Evolutionary conservation across 192 early-diverging fungal genomes (phyloP), one percentile per base, ranked within the genome.

Genomic region (Coemansia sp.): DNA sequence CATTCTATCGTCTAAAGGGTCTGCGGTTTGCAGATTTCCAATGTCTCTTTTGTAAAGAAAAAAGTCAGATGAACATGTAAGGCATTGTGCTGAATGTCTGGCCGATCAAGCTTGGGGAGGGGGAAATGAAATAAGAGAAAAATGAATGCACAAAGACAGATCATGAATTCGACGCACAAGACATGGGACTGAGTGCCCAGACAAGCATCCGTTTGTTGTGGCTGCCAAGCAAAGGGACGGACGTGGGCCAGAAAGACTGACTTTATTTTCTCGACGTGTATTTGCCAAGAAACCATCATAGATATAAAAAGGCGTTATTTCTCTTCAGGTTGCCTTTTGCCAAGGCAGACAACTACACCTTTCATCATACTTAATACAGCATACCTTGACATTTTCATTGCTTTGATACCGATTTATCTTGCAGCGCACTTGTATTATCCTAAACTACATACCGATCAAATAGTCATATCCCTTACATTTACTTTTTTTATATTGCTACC

Each of bases 21-120:
- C 16, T 59, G 35, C 57, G 38, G 57, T 38, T 59, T 59, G 57
- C 57, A 59, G 57, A 59, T 59, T 34, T 38, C 14, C 57, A 59
- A 53, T 59, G 30, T 16, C 57, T 36, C 20, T 35, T 59, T 59
- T 59, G 57, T 38, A 59, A n/a, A 38, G 35, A 59, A 38, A 8
- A 23, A 7, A 26, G 51, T 53, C 51, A 53, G 51, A 53, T 53
- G 51, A 53, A 26, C 24, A 18, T 12, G 1, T 26, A 12, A 26
- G 51, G 51, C 51, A 53, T 53, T 53, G 51, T 53, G 9, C 24
- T 53, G 23, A 26, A 53, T 53, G 51, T 10, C 51, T 53, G 51
- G 51, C 24, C 51, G 51, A 53, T 53, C 51, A 26, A 53, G 51
- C 51, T 16, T 53, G 23, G 23, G 24, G 51, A 53, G 26, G 23